phyloP scores from a whole-genome alignment of 495 filamentous ascomycete species.

The Thermochaetoides thermophila region DNA sequence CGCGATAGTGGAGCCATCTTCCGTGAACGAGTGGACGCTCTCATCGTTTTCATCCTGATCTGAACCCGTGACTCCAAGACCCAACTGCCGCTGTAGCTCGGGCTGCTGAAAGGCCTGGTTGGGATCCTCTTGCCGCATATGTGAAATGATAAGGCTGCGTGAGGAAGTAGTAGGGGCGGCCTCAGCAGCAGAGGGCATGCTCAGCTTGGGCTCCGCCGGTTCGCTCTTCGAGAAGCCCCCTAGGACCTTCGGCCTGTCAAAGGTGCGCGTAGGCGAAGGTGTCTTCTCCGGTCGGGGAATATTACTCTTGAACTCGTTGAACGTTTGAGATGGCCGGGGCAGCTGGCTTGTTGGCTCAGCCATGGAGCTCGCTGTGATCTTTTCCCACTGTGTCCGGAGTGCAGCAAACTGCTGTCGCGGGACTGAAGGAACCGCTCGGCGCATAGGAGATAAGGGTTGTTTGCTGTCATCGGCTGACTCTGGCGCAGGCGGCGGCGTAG shows the following conservation, averaged over 20 bases:
- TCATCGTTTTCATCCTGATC: constrained; percentile 7
- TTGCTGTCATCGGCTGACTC: too few species aligned
- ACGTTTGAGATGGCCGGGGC: background rate
- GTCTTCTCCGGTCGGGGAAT: constrained; percentile 1
- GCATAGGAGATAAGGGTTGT: too few species aligned
- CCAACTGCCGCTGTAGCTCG: too few species aligned
- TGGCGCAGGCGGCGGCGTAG: too few species aligned
- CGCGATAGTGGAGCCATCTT: constrained; percentile 19
- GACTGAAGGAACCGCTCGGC: too few species aligned
- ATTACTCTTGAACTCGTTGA: constrained; percentile 3
- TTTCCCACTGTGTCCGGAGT: constrained; percentile 6
- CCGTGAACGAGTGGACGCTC: constrained; percentile 14
- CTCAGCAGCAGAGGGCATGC: background rate
- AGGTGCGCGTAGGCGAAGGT: constrained; percentile 1
- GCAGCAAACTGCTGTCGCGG: too few species aligned
- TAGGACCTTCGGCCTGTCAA: constrained; percentile 1
- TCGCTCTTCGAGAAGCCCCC: constrained; percentile 4
- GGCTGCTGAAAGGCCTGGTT: constrained; percentile 2
- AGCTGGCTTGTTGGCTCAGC: background rate
- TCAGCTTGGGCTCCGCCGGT: too few species aligned
- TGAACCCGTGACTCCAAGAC: too few species aligned
- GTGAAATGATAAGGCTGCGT: constrained; percentile 13
- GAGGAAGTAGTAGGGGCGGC: constrained; percentile 7
- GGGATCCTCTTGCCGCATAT: constrained; percentile 10
- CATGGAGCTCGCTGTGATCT: background rate